A percentile compares a stretch with the other conserved stretches of the same genome.
phyloP scores from a whole-genome alignment of 2,329 filamentous ascomycete genomes.

The Pseudogymnoascus sp. region DNA sequence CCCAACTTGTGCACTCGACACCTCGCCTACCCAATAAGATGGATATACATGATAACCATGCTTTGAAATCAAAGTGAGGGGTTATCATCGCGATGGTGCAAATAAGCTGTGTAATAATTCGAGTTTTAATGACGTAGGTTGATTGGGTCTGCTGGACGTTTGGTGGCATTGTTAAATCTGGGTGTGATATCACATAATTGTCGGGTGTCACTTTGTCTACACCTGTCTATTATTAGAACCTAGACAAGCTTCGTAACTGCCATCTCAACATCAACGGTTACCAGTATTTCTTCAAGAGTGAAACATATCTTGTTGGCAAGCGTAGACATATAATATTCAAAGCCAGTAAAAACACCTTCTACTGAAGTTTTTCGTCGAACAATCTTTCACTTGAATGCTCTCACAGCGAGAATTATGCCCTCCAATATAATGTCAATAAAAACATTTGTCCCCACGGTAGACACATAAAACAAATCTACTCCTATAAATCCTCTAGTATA shows the following conservation, averaged over 20 bases:
- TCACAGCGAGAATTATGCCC: no score
- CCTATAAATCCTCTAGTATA: no score
- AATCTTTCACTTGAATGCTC: no score
- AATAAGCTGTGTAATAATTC: not conserved
- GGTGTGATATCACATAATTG: conserved; percentile 8
- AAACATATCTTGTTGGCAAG: not conserved
- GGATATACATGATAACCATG: not conserved
- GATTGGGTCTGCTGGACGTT: not conserved
- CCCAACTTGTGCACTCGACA: not conserved
- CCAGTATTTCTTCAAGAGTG: not conserved
- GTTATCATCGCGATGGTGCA: not conserved
- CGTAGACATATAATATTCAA: no score
- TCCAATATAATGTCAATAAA: no score
- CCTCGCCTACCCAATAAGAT: not conserved
- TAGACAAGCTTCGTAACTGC: not conserved
- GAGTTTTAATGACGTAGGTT: not conserved
- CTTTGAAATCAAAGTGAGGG: conserved; percentile 6
- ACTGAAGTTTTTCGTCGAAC: no score
- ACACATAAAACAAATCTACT: no score
- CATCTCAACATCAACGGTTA: not conserved
- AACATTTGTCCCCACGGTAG: no score
- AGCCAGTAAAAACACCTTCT: no score
- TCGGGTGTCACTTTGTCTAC: not conserved
- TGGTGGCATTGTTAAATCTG: not conserved
- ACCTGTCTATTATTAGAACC: not conserved